These are phyloP conservation scores for Cantharellus cinnabarinus DNA, from an alignment of 768 basidiomycete genomes.

Conservation along the genomic window DNA sequence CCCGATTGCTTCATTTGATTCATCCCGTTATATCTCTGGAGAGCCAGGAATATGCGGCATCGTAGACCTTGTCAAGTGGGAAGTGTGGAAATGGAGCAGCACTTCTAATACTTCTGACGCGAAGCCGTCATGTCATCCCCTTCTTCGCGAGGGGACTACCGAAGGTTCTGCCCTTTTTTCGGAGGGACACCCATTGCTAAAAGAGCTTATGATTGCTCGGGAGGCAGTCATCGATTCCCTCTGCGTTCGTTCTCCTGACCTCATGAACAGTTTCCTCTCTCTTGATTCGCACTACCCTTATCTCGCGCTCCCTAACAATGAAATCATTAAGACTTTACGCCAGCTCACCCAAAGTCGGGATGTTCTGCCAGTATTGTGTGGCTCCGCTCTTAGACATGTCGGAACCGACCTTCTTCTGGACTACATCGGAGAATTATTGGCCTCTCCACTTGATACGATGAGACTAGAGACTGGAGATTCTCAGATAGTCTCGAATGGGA, in stretches of 20 bases:
- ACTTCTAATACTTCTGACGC: conserved; percentile 23
- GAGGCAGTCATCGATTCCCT: conserved; percentile 54
- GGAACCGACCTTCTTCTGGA: conserved; percentile 68
- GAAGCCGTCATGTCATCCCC: conserved; percentile 16
- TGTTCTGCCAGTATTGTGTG: conserved; percentile 63
- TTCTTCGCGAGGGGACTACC: conserved; percentile 34
- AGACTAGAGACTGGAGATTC: conserved; percentile 17
- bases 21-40: conserved; percentile 40
- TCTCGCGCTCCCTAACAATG: conserved; percentile 31
- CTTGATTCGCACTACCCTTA: conserved; percentile 43
- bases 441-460: conserved; percentile 50
- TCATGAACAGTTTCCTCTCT: conserved; percentile 52
- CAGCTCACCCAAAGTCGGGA: conserved; percentile 41
- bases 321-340: conserved; percentile 45
- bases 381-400: conserved; percentile 60
- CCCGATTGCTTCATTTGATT: conserved; percentile 59
- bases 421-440: conserved; percentile 60
- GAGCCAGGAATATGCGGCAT: conserved; percentile 75
- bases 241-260: conserved; percentile 57
- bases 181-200: conserved; percentile 41
- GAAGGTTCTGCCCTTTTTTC: conserved; percentile 25
- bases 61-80: conserved; percentile 69
- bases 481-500: neutral
- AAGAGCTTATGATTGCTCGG: conserved; percentile 46
- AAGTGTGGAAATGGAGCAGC: conserved; percentile 53